Base-by-base conservation (phyloP, 371 early-diverging fungal species). In the Rhizopus arrhizus region DNA sequence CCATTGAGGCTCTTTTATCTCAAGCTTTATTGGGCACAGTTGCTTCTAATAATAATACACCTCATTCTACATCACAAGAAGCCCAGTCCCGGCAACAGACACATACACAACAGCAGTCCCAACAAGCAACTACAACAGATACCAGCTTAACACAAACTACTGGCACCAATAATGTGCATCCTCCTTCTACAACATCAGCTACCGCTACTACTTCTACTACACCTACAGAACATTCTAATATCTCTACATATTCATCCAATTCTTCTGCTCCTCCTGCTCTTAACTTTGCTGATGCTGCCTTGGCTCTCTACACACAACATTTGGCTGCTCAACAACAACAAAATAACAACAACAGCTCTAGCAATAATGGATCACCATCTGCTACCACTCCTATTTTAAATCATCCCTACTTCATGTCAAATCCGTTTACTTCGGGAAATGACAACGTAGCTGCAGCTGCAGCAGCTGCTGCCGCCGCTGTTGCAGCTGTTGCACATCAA, bases 1-100 rank as follows among this genome's bases (percentile, higher is more conserved):
- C 75, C 0, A 75, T 75, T 12, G 79, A 78, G 35, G 73, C 72
- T 0, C 48, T 78, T 6, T 52, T 78, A 32, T 78, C 79, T 13
- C 79, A 78, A 43, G 75, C 75, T 6, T 46, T 78, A 6, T 41
- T 73, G 16, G 53, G 65, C 1, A 60, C 69, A 3, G 66, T 65
- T 3, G 22, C 22, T 22, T 22, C 22, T 22, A 22, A 22, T 22
- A 22, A 22, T 22, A 22, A 22, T 2, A 22, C 22, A 22, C 2
- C 22, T 22, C 22, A 22, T 22, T 22, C 22, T 22, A 22, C 22
- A 22, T 22, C 22, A 22, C 22, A 22, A 22, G 22, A 22, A 22
- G 22, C 22, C 22, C 22, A 29, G n/a, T 15, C 22, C 22, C 22
- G 22, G 22, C 22, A 22, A 22, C 22, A 22, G 22, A 22, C 22